Base-by-base conservation (phyloP, 768 basidiomycete species). In the Russula sp. region DNA sequence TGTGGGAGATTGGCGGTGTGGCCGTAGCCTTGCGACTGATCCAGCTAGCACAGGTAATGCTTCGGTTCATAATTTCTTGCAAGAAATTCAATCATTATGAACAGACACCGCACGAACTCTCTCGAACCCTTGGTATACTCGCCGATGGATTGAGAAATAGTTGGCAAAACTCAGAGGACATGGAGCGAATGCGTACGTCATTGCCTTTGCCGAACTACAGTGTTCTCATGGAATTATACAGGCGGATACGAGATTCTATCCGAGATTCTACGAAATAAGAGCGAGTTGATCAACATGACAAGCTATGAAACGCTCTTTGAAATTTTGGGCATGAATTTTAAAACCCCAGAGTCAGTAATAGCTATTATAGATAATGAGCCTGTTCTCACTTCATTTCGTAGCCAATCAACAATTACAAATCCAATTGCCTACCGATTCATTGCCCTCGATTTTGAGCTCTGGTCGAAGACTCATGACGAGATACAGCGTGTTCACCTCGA, bases 141-240 rank as follows among this genome's bases (percentile, higher is more conserved):
- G 81, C 84, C 10, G 92, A 95, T 69, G 84, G 89, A 2, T 73
- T 97, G 51, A 84, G 84, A 67, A 87, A 89, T 68, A 90, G 85
- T 69, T 98, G 95, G 95, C 84, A 91, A 70, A 93, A 92, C 70
- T 94, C 91, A 40, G 94, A 95, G 72, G 95, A 97, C 69, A 93
- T 95, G 88, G 94, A 96, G 72, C 80, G 88, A 38, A 76, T 94
- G 59, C 85, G 93, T 94, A 69, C 70, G 88, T 79, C 14, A 4
- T n/a, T 32, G n/a, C 18, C 20, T 44, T n/a, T 57, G 34, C 32
- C 18, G 13, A 62, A 44, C 32, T 20, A 22, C 53, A 48, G 50
- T 26, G 57, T 32, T 18, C 55, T 48, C 34, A 62, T 18, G 20
- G 36, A 1, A 30, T n/a, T 11, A 20, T 34, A 4, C 68, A 94